Base-by-base conservation (phyloP, 768 basidiomycete species). In the Lentinula guzmanii region DNA sequence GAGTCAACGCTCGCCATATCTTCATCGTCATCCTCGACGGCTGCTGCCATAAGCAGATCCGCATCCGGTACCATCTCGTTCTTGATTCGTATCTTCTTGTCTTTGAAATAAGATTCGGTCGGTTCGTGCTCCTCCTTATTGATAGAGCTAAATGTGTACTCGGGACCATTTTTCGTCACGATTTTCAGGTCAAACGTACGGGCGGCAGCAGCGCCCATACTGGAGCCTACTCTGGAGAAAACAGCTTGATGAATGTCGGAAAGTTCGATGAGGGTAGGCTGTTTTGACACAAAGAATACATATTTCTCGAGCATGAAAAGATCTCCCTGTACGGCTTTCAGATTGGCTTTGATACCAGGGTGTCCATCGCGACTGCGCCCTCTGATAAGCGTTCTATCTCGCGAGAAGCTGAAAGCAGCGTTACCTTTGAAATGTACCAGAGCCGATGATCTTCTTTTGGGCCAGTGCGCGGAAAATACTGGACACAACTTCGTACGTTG, bases 281-380 rank as follows among this genome's bases (percentile, higher is more conserved):
- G 89, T 74, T 98, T 98, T 60, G 96, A 95, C 63, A 98, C 93
- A 77, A 98, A 98, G 76, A 99, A 93, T 52, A 99, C 82, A 72
- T 90, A 93, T 83, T 98, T 98, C 69, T 98, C 97, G 65, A 99
- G 87, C 80, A 98, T 85, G 83, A 97, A 98, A 35, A 99, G 85
- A 71, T 98, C 95, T 63, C 97, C 97, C 73, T 96, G 94, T 3
- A 91, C 83, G 48, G 97, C 97, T 75, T 98, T 98, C 66, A 98
- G 81, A 72, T 98, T 97, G 67, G 93, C 94, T 76, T 98, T 98
- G 76, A 99, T 89, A n/a, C 93, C 93, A 15, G 91, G 89, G 65
- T 94, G 89, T 3, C 94, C 93, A 66, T 90, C 87, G 34, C 90
- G 92, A 66, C 94, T 96, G 37, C 21, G 10, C 39, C 8, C 16